Evolutionary conservation across 768 basidiomycete species (phyloP).

Genomic region (Tricholoma sp.): DNA sequence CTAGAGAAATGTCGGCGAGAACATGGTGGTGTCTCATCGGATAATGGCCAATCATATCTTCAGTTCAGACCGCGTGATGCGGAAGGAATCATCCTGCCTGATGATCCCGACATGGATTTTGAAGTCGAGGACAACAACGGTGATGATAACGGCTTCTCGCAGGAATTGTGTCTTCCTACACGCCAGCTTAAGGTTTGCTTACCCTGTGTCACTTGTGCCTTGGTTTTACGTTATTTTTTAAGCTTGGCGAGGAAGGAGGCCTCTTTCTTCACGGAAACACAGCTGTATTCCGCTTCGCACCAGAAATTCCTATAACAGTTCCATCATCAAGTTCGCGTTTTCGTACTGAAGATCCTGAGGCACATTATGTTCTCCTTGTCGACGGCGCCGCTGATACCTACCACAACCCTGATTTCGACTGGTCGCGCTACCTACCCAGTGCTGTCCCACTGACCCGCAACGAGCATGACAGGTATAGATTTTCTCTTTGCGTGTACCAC

Average conservation of each 20-base stretch:
- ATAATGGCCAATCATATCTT: constrained; percentile 24
- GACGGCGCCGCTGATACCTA: constrained; percentile 32
- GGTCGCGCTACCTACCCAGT: constrained; percentile 42
- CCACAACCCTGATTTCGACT: constrained; percentile 44
- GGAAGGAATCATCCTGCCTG: constrained; percentile 14
- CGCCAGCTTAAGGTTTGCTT: constrained; percentile 32
- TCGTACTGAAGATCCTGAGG: constrained; percentile 31
- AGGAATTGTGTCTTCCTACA: constrained; percentile 34
- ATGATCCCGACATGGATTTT: constrained; percentile 15
- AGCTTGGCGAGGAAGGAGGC: constrained; percentile 35
- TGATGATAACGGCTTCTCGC: constrained; percentile 26
- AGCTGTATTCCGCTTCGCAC: constrained; percentile 36
- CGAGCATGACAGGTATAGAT: constrained; percentile 39
- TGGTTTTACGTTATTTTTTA: not conserved
- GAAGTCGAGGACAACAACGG: constrained; percentile 14
- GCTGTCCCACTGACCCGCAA: constrained; percentile 36
- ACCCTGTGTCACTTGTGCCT: not conserved
- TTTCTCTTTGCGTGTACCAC: not conserved
- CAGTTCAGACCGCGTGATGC: constrained; percentile 25
- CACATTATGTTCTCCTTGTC: constrained; percentile 36
- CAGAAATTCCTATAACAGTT: constrained; percentile 15
- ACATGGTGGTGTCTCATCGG: constrained; percentile 23
- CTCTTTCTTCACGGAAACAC: constrained; percentile 37
- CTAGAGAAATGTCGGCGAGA: constrained; percentile 36
- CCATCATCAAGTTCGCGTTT: constrained; percentile 27